Evolutionary conservation across 305 asterid genomes (phyloP).

Genomic region (Fraxinus floribunda): DNA sequence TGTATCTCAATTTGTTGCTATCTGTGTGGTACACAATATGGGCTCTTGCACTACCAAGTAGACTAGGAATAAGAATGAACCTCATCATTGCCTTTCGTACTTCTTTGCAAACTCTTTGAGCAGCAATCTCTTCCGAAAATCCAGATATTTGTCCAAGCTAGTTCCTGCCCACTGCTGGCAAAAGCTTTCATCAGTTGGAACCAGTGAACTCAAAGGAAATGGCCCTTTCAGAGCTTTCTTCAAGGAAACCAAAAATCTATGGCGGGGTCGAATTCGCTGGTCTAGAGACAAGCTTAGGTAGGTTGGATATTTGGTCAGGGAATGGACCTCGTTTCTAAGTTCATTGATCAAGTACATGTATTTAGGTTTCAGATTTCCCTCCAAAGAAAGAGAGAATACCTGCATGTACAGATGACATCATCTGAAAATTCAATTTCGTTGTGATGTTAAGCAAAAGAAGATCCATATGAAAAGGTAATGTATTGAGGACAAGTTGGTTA

Average conservation of each 20-base stretch:
- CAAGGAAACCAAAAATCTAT: constrained; percentile 72
- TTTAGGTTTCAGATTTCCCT: constrained; percentile 83
- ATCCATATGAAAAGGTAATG: neutral
- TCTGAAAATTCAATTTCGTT: constrained; percentile 7
- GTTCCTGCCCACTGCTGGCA: constrained; percentile 98
- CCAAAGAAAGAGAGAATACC: constrained; percentile 86
- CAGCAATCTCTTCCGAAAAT: constrained; percentile 76
- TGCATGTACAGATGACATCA: constrained; percentile 31
- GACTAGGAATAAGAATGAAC: constrained; percentile 17
- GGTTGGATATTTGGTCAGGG: constrained; percentile 77
- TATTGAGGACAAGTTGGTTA: neutral
- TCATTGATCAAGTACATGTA: constrained; percentile 84
- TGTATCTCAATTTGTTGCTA: neutral
- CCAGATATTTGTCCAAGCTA: constrained; percentile 74
- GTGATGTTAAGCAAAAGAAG: constrained; percentile 7
- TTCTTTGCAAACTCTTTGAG: constrained; percentile 78
- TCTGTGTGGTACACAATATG: neutral
- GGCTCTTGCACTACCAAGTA: neutral
- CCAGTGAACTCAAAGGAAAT: constrained; percentile 82
- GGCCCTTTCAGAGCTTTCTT: constrained; percentile 92
- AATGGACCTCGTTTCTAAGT: constrained; percentile 78
- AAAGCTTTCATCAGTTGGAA: constrained; percentile 88
- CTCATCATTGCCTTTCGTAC: constrained; percentile 51
- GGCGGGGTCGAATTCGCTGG: constrained; percentile 95
- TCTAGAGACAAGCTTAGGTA: constrained; percentile 87